Evolutionary conservation across 495 filamentous ascomycete genomes (phyloP).

Genomic region (Daldinia bambusicola): DNA sequence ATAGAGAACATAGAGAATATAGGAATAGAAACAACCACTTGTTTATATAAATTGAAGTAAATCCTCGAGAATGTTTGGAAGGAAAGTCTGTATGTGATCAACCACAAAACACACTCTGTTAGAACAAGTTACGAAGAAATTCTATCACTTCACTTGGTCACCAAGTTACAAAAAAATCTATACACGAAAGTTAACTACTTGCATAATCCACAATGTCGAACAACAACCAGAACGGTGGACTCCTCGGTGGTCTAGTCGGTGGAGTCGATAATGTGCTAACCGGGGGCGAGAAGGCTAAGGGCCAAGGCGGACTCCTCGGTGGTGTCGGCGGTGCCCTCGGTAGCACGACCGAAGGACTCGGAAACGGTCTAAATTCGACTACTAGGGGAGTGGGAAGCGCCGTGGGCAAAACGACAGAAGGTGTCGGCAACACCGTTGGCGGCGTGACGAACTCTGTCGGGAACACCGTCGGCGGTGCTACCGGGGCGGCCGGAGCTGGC

Average conservation of each 20-base stretch:
- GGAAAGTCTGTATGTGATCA: too few species aligned
- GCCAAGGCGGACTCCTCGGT: conserved; percentile 56
- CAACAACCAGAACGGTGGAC: conserved; percentile 49
- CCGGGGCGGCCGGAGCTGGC: conserved; percentile 39
- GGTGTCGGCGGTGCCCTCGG: conserved; percentile 44
- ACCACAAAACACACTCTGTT: not conserved
- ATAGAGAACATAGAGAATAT: conserved; percentile 5
- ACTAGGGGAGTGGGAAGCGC: conserved; percentile 50
- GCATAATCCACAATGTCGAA: conserved; percentile 45
- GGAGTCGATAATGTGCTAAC: conserved; percentile 55
- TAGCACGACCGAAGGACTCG: conserved; percentile 51
- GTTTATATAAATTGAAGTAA: conserved; percentile 1
- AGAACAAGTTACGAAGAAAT: not conserved
- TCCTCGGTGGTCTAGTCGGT: conserved; percentile 54
- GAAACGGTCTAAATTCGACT: conserved; percentile 50
- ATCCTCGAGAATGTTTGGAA: not conserved
- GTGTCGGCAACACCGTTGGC: conserved; percentile 45
- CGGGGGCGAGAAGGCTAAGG: conserved; percentile 54
- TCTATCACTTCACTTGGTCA: not conserved
- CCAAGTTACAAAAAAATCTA: not conserved
- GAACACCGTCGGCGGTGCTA: conserved; percentile 38
- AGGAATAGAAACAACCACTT: not conserved
- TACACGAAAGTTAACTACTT: not conserved
- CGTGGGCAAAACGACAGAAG: conserved; percentile 52
- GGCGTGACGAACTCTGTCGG: conserved; percentile 43